These are phyloP conservation scores for Arabidopsis thaliana DNA, from an alignment of 345 rosid species.

Conservation along the genomic window TAIR10.1 NC_003074.8:22036001-22036500, in stretches of 20 bases:
- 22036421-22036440: constrained; percentile 22
- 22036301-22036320: constrained; percentile 95
- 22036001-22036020: constrained; percentile 99
- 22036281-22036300: constrained; percentile 99
- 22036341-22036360: constrained; percentile 98
- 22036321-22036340: constrained; percentile 93
- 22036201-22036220: constrained; percentile 7
- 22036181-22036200: constrained; percentile 8
- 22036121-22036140: constrained; percentile 12
- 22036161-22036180: constrained; percentile 11
- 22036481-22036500: constrained; percentile 18
- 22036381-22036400: neutral
- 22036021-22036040: constrained; percentile 67
- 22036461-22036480: constrained; percentile 91
- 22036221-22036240: constrained; percentile 16
- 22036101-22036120: constrained; percentile 28
- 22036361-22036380: constrained; percentile 42
- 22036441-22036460: constrained; percentile 90
- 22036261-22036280: constrained; percentile 98
- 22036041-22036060: constrained; percentile 42
- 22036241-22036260: constrained; percentile 58
- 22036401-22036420: constrained; percentile 13
- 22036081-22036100: constrained; percentile 16
- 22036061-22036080: constrained; percentile 35
- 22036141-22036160: constrained; percentile 6